Conservation (phyloP, 2,329 filamentous ascomycete species). For the Botryosphaeria agaves region DNA sequence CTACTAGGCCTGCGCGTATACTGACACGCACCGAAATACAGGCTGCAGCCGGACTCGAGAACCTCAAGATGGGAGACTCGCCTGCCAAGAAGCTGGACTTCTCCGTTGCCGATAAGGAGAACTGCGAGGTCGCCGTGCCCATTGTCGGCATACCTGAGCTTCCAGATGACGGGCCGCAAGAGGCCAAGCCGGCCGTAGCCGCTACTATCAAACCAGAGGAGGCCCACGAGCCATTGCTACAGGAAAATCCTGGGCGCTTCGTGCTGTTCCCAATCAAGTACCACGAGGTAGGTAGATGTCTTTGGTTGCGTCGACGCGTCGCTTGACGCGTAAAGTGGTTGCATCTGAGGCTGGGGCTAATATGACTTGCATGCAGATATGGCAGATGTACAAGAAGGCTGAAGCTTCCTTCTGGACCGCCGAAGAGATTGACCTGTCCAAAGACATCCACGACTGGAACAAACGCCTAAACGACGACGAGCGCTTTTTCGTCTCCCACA, state of each 20-base stretch:
- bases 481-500: constrained; percentile 95
- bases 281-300: constrained; percentile 62
- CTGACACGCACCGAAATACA: constrained; percentile 28
- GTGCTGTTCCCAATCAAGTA: constrained; percentile 99
- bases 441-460: constrained; percentile 99
- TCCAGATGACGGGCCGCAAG: constrained; percentile 15
- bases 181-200: constrained; percentile 34
- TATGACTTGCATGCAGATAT: constrained; percentile 52
- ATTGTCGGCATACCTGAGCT: constrained; percentile 33
- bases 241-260: constrained; percentile 91
- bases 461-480: constrained; percentile 93
- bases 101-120: constrained; percentile 62
- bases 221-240: constrained; percentile 73
- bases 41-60: constrained; percentile 75
- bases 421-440: constrained; percentile 97
- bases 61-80: constrained; percentile 75
- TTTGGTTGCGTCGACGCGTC: constrained; percentile 27
- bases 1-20: too few species aligned
- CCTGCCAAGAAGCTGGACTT: constrained; percentile 84
- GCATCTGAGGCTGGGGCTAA: constrained; percentile 12
- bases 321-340: constrained; percentile 50
- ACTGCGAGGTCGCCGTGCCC: constrained; percentile 44
- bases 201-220: constrained; percentile 45
- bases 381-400: constrained; percentile 99
- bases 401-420: constrained; percentile 99